Base-by-base conservation (phyloP, 2,329 filamentous ascomycete species). In the Lachnellula cervina region DNA sequence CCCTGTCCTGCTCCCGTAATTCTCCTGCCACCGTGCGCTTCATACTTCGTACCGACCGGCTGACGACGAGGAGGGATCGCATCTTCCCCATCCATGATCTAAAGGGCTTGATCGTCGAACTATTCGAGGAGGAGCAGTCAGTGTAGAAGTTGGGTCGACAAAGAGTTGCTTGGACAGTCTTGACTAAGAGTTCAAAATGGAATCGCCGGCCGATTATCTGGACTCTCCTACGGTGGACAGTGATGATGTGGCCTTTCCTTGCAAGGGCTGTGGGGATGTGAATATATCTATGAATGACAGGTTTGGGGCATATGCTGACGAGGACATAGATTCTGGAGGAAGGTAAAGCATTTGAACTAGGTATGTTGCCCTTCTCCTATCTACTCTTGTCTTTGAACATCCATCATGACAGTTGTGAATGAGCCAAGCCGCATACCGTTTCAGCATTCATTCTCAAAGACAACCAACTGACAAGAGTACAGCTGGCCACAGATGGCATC, bases 401-500 rank as follows among this genome's bases (percentile, higher is more conserved):
- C 32, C 42, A 47, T 35, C 44, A 48, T 46, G 40, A 54, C 14
- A 34, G 23, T 40, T 52, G 42, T 46, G 47, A n/a, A 44, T 51
- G 45, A 32, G 37, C 54, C 43, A 57, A 25, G 43, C 54, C 37
- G 37, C n/a, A 21, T 5, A 14, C 44, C 28, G 13, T 21, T 51
- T n/a, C 8, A 38, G 35, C 9, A 14, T 51, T 51, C 19, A 35
- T 43, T 47, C 23, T 13, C 37, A 38, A 14, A 23, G 52, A 17
- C 17, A 57, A 47, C n/a, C 37, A 16, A 49, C 68, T 70, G 57
- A 70, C 60, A 37, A 68, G 56, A 43, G 49, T 52, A 55, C 66
- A 96, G 92, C 93, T 72, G 92, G 92, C 61, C 94, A 96, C 73
- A 84, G 93, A 81, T 97, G 93, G 94, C 94, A 99, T 79, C 89